These are phyloP conservation scores for Chenopodium berlandieri DNA, from an alignment of 148 eudicot genomes.

Conservation along the genomic window DNA sequence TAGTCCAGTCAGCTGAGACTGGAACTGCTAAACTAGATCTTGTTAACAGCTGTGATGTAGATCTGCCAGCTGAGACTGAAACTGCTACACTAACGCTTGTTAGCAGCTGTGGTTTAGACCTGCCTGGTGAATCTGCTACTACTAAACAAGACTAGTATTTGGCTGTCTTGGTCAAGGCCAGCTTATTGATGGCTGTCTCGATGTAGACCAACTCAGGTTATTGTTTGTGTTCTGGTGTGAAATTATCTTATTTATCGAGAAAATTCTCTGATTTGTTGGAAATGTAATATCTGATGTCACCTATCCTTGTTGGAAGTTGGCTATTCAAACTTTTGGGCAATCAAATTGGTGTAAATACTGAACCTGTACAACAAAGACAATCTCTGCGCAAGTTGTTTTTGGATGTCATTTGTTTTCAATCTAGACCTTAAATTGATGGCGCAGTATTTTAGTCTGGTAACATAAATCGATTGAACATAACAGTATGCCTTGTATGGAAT, in stretches of 20 bases:
- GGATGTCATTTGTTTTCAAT: background rate
- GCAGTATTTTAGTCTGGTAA: too few species aligned
- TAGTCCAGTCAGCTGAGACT: constrained; percentile 25
- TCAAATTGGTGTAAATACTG: background rate
- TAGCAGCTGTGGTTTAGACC: constrained; percentile 15
- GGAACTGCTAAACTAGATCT: background rate
- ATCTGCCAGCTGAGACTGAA: constrained; percentile 25
- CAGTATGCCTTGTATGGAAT: background rate
- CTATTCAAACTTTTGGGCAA: background rate
- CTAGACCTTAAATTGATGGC: background rate
- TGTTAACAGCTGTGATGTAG: constrained; percentile 12
- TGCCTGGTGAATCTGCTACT: constrained; percentile 21
- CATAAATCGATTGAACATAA: background rate
- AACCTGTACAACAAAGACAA: background rate
- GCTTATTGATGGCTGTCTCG: background rate
- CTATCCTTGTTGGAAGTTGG: background rate
- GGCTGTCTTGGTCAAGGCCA: background rate
- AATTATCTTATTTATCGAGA: background rate
- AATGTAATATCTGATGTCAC: background rate
- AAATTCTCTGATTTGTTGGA: background rate
- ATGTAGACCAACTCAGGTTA: background rate
- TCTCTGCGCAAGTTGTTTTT: background rate
- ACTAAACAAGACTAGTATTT: background rate
- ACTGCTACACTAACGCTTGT: background rate
- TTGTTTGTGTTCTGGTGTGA: background rate